Evolutionary conservation across 805 yeast genomes (phyloP), one percentile per base, ranked within the genome.

Genomic region (Ogataea glucozyma): DNA sequence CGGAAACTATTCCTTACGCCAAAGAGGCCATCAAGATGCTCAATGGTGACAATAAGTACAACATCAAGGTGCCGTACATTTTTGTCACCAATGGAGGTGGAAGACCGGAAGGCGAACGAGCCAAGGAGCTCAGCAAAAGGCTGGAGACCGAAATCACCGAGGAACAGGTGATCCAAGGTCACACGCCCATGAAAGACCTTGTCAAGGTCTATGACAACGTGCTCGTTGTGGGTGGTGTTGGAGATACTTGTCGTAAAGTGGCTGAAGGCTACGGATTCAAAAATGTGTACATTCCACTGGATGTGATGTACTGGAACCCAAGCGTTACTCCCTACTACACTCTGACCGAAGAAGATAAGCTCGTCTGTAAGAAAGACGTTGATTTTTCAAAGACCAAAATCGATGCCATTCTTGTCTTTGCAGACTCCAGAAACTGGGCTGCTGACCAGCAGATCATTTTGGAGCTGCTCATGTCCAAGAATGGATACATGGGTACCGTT

Each of bases 31-130:
- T 88, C 52, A 73, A 74, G 48, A 60, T 85, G 70, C 73, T 88
- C 49, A 81, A 86, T 53, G 95, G 95, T 44, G 79, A 79, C 29
- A 88, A 88, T 67, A 73, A 78, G 57, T 81, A 85, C 68, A 78
- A 83, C 55, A 83, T 88, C 55, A 79, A 75, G 49, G 89, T 85
- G 13, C 96, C 96, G 6, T 86, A 85, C 60, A 83, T 85, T 45
- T 83, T 84, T 60, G 89, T 88, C 49, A 88, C 97, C 46, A 88
- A 88, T 62, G 97, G 97, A 53, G 96, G 96, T 53, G 97, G 97
- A 38, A 79, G 85, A 57, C 83, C 88, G 7, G 97, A 88, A 62
- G 60, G 69, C 43, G 81, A 76, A 8, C 73, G 97, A 53, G 85
- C 91, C 37, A 75, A 73, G 43, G 93, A 87, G 52, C 71, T 88